These are phyloP conservation scores for Puccinia triticina DNA, from an alignment of 1,284 basidiomycete species.

Conservation along the genomic window DNA sequence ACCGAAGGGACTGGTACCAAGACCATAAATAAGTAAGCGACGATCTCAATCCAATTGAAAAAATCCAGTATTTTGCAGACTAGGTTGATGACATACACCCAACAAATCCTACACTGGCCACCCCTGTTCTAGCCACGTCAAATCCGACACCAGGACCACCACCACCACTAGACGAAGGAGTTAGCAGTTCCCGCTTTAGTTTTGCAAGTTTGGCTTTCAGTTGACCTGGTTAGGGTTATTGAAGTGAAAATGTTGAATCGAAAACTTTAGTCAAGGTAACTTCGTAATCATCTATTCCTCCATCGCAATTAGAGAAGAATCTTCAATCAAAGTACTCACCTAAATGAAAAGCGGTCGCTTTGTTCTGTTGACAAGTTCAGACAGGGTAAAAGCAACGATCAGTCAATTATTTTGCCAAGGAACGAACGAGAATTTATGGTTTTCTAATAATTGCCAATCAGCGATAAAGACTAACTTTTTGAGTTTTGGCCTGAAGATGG, in stretches of 20 bases:
- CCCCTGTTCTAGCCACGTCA: slow-evolving; percentile 95
- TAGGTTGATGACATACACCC: slow-evolving; percentile 66
- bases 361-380: slow-evolving; percentile 68
- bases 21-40: slow-evolving; percentile 54
- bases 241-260: not conserved
- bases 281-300: not conserved
- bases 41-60: slow-evolving; percentile 25
- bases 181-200: slow-evolving; percentile 88
- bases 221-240: slow-evolving; percentile 53
- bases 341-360: slow-evolving; percentile 65
- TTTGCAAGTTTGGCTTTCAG: slow-evolving; percentile 88
- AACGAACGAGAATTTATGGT: not conserved
- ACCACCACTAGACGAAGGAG: slow-evolving; percentile 74
- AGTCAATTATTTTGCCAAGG: slow-evolving; percentile 22
- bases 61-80: slow-evolving; percentile 69
- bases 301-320: slow-evolving; percentile 66
- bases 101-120: slow-evolving; percentile 85
- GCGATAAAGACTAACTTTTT: slow-evolving; percentile 37
- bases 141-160: slow-evolving; percentile 78
- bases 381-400: slow-evolving; percentile 16
- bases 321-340: slow-evolving; percentile 13
- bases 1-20: slow-evolving; percentile 61
- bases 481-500: slow-evolving; percentile 49
- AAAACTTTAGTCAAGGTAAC: not conserved
- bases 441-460: not conserved